Evolutionary conservation across 257 asterid genomes (phyloP).

Genomic region (Euphrasia confusa): DNA sequence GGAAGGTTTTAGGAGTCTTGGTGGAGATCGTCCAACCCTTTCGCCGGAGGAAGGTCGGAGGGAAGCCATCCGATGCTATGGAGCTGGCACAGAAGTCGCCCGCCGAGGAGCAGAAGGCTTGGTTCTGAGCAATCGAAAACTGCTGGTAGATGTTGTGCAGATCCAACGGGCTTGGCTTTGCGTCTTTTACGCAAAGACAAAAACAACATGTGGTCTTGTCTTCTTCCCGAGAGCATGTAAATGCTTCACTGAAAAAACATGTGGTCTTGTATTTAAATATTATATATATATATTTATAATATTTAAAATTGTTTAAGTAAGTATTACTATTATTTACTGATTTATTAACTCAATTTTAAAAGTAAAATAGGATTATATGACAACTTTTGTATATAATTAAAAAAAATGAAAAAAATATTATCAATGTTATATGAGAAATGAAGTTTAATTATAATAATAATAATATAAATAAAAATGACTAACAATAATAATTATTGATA

Average conservation of each 20-base stretch:
- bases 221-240: conserved; percentile 57
- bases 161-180: conserved; percentile 48
- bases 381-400: too few relatives aligned
- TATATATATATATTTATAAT: too few relatives aligned
- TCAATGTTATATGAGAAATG: too few relatives aligned
- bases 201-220: conserved; percentile 44
- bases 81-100: conserved; percentile 32
- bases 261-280: too few relatives aligned
- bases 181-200: conserved; percentile 40
- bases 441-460: too few relatives aligned
- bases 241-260: conserved; percentile 41
- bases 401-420: too few relatives aligned
- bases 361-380: too few relatives aligned
- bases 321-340: too few relatives aligned
- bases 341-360: too few relatives aligned
- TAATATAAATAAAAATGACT: too few relatives aligned
- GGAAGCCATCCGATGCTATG: conserved; percentile 36
- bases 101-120: not conserved
- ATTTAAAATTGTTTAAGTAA: too few relatives aligned
- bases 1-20: conserved; percentile 28
- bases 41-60: conserved; percentile 34
- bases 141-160: conserved; percentile 47
- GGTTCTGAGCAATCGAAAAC: conserved; percentile 24
- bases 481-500: too few relatives aligned
- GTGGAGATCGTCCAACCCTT: conserved; percentile 38